A percentile compares a stretch with the other conserved stretches of the same genome.
Evolutionary conservation across 228 moss, liverwort and hornwort genomes (phyloP).

Genomic region (Sphagnum fallax): DNA sequence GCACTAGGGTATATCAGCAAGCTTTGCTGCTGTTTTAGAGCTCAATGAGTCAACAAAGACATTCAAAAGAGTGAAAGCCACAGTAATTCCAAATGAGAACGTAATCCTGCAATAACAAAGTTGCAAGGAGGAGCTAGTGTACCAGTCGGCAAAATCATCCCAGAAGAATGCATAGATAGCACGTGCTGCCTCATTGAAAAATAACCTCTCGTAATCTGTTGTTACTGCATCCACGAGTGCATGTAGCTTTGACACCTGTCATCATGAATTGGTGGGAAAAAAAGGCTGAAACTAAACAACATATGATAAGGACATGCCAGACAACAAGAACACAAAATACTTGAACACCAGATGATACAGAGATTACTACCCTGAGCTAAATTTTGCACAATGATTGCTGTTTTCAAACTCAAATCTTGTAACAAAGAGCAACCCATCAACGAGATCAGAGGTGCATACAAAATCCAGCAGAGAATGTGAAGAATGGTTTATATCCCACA

Average conservation of each 20-base stretch:
- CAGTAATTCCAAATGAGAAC: too few relatives aligned
- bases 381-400: too few relatives aligned
- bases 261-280: background rate
- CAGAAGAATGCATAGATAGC: slow-evolving; percentile 85
- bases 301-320: background rate
- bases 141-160: slow-evolving; percentile 96
- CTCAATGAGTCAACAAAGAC: background rate
- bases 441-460: too few relatives aligned
- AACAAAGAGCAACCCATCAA: too few relatives aligned
- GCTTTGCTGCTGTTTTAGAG: background rate
- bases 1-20: background rate
- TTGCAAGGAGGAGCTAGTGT: background rate
- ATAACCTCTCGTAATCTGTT: slow-evolving; percentile 53
- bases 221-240: slow-evolving; percentile 69
- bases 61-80: too few relatives aligned
- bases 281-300: background rate
- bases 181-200: slow-evolving; percentile 76
- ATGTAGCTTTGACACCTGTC: slow-evolving; percentile 74
- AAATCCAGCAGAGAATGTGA: background rate
- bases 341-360: too few relatives aligned
- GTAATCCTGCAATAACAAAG: too few relatives aligned
- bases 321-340: too few relatives aligned
- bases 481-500: too few relatives aligned
- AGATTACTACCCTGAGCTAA: too few relatives aligned
- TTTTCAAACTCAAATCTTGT: too few relatives aligned